Percentiles rank a stretch among this genome's conserved stretches.
These are phyloP conservation scores for Kernera saxatilis DNA, from an alignment of 345 rosid species.

Conservation along the genomic window DNA sequence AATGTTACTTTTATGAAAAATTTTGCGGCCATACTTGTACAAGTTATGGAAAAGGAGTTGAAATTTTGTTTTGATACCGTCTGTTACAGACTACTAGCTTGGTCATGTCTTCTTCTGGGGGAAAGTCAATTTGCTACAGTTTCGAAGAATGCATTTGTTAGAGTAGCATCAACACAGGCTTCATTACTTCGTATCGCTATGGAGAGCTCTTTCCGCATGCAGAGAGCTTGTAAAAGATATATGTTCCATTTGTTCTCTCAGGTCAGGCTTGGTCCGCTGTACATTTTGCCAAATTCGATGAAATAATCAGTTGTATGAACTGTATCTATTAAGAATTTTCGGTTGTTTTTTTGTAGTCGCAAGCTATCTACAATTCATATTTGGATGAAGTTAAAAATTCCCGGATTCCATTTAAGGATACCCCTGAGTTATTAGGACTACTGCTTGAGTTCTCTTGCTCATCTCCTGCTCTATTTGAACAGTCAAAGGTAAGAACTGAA, in stretches of 20 bases:
- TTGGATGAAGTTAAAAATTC: slow-evolving; percentile 56
- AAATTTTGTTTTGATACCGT: slow-evolving; percentile 54
- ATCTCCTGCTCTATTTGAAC: slow-evolving; percentile 47
- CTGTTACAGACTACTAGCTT: slow-evolving; percentile 66
- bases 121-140: slow-evolving; percentile 67
- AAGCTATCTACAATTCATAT: slow-evolving; percentile 52
- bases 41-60: slow-evolving; percentile 72
- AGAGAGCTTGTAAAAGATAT: slow-evolving; percentile 60
- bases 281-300: neutral
- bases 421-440: slow-evolving; percentile 60
- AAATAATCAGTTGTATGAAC: neutral
- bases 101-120: slow-evolving; percentile 79
- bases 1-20: slow-evolving; percentile 69
- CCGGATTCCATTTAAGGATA: slow-evolving; percentile 66
- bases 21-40: slow-evolving; percentile 82
- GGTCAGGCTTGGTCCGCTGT: slow-evolving; percentile 38
- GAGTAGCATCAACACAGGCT: slow-evolving; percentile 77
- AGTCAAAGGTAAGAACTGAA: slow-evolving; percentile 54
- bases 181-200: slow-evolving; percentile 51
- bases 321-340: neutral
- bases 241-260: slow-evolving; percentile 73
- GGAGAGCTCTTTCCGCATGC: slow-evolving; percentile 63
- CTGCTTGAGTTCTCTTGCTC: slow-evolving; percentile 64
- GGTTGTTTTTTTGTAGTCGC: slow-evolving; percentile 47
- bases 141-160: slow-evolving; percentile 70